Evolutionary conservation across 495 filamentous ascomycete genomes (phyloP), one percentile per base, ranked within the genome.

Genomic region (Neurospora sp.): DNA sequence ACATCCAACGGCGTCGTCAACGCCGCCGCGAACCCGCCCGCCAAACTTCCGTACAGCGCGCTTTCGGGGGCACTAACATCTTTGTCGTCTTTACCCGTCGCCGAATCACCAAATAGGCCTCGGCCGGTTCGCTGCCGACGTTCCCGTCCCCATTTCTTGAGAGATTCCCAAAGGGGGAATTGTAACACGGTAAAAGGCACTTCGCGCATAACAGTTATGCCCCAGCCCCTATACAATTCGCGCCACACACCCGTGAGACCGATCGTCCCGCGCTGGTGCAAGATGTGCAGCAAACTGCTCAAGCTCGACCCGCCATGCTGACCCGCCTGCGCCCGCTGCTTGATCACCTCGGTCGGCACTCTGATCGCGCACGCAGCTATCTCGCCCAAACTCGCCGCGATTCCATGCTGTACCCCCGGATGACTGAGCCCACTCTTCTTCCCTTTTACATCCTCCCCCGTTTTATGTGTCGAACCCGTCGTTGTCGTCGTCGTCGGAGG

Each of bases 171-270:
- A 77, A 99, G 86, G 20, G 96, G 97, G 77, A 99, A 99, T 81
- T 99, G 96, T 42, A 99, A 88, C 12, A 98, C 89, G 7, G 96
- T 98, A 75, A 99, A 99, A 10, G 96, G 96, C 71, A 99, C 96
- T 84, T 99, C 96, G 68, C 96, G 89, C 84, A 97, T 90, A 37
- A 99, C 90, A 12, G 96, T 99, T 74, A 98, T 91, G 0, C 89
- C 87, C 85, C 94, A 96, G 2, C 96, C 96, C 16, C 95, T 87
- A 77, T 99, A 99, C 71, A 99, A 79, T 79, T 97, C 94, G 69
- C 88, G 83, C 85, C 93, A 88, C 37, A 97, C 91, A 16, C 88
- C 88, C 7, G 22, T 74, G 38, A 79, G 82, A 70, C 80, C 89
- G 70, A 82, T 86, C 40, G 81, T 80, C 41, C 73, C 68, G 20